These are phyloP conservation scores for Enterospora canceri DNA, from an alignment of 371 early-diverging fungal species.

Conservation along the genomic window DNA sequence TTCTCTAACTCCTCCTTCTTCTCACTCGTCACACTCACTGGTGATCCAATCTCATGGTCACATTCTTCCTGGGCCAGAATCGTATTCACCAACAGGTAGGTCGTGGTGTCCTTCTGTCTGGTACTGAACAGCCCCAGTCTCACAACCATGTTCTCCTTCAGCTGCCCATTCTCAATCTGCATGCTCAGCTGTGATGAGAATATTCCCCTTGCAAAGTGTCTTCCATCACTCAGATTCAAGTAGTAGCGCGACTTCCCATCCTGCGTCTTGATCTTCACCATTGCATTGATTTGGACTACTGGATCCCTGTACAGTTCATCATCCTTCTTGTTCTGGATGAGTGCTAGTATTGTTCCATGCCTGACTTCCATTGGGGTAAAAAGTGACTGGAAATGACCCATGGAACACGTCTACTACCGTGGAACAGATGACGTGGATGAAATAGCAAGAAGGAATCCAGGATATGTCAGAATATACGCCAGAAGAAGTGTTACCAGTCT, in stretches of 20 bases:
- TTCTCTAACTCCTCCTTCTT: neutral
- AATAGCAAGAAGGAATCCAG: too few species aligned
- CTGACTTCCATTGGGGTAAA: neutral
- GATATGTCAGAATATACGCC: too few species aligned
- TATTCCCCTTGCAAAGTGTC: constrained; percentile 38
- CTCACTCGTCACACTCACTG: constrained; percentile 15
- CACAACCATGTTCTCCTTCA: constrained; percentile 27
- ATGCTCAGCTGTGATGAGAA: constrained; percentile 26
- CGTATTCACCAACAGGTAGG: constrained; percentile 39
- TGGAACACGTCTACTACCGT: too few species aligned
- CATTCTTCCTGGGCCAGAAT: constrained; percentile 25
- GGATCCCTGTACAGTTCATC: constrained; percentile 38
- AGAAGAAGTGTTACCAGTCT: too few species aligned
- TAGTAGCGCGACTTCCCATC: constrained; percentile 25
- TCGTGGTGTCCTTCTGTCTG: constrained; percentile 18
- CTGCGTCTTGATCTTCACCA: constrained; percentile 3
- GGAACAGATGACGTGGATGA: too few species aligned
- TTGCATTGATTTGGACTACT: constrained; percentile 35
- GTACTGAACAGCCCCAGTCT: constrained; percentile 28
- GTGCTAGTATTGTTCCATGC: constrained; percentile 39
- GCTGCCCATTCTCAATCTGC: constrained; percentile 19
- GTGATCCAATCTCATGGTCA: constrained; percentile 32
- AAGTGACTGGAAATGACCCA: too few species aligned
- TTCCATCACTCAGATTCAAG: constrained; percentile 36
- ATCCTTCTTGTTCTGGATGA: constrained; percentile 36